Evolutionary conservation across 2,329 filamentous ascomycete species (phyloP), one percentile per base, ranked within the genome.

Genomic region (Aspergillus ustus): DNA sequence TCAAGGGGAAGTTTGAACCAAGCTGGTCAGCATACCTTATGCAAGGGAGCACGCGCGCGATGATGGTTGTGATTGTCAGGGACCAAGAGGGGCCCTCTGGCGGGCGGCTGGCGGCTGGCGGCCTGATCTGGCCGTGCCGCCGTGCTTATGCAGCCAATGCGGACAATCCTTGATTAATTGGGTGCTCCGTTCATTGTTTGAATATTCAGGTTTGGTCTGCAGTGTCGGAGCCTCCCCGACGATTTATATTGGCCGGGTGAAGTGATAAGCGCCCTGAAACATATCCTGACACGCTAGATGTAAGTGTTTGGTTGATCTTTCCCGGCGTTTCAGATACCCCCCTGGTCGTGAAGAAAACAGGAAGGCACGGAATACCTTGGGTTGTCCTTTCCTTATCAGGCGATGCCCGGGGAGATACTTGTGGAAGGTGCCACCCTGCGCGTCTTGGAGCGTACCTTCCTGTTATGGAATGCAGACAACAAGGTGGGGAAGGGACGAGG

Each of bases 41-140:
- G 37, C 20, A 46, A 31, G 44, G 44, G 43, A 17, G 28, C 25
- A n/a, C n/a, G 52, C 34, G 43, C 25, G 25, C 34, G 11, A 17
- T 40, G 34, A 40, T 15, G 34, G 9, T 17, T 54, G 44, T 43
- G 13, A 53, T 53, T 44, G 51, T 37, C 52, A 54, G 52, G 37
- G 48, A 19, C 52, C 3, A 4, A 25, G 25, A 25, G 25, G 25
- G 34, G 34, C 31, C 8, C 31, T 37, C 8, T 8, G 31, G 31
- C 31, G 8, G 31, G 31, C n/a, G 7, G 31, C 7, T 37, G 31
- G 31, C 31, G 29, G 29, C 29, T 34, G 29, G 29, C 29, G 31
- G 31, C 31, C 31, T 37, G 31, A 11, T 37, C 31, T 37, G 31
- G 31, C 8, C 34, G 34, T 40, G 9, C 34, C 34, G 15, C 11